Evolutionary conservation across 139 green algal species (phyloP), one percentile per base, ranked within the genome.

Genomic region (Chlamydomonas sphaeroides): DNA sequence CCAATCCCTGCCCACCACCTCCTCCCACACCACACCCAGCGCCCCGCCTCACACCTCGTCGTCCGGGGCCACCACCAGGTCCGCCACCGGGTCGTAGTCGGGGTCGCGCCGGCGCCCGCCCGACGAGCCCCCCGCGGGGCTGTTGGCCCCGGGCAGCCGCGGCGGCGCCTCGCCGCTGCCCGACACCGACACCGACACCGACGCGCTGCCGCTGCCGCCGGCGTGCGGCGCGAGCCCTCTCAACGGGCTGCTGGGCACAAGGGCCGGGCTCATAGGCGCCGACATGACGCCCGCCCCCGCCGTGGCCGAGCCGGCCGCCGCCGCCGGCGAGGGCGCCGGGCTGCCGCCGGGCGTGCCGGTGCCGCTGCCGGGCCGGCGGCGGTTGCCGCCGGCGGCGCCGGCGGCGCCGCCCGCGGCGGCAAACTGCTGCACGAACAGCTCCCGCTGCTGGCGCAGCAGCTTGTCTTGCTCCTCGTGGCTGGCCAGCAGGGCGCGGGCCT

Each of bases 381-480:
- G 56, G 6, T n/a, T 62, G 18, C n/a, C 18, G 23, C 56, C 56
- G 18, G 25, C 56, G 23, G 25, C 18, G 56, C 56, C 25, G 1
- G 3, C 56, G 56, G 23, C 18, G 23, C 56, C 56, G 17, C 56
- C 56, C 17, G 23, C 18, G 15, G 15, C 51, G 14, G 17, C 51
- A 53, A 10, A 14, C 51, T 3, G 20, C n/a, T 53, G 42, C 33
- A 78, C 10, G 71, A 67, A 78, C 25, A 51, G 30, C 51, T 78
- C 33, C 51, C 71, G 35, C 48, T 48, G 35, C 51, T 51, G 71
- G 35, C 20, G 18, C 51, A 78, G 71, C 51, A 26, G 51, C 33
- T 36, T 35, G 51, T 65, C 71, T 35, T 78, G 71, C 49, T 66
- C 71, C 23, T 78, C 71, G 36, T 78, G 71, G 7, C 10, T 32